Evolutionary conservation across 176 grass and related monocot genomes (phyloP), one percentile per base, ranked within the genome.

Genomic region (Urochloa ruziziensis): DNA sequence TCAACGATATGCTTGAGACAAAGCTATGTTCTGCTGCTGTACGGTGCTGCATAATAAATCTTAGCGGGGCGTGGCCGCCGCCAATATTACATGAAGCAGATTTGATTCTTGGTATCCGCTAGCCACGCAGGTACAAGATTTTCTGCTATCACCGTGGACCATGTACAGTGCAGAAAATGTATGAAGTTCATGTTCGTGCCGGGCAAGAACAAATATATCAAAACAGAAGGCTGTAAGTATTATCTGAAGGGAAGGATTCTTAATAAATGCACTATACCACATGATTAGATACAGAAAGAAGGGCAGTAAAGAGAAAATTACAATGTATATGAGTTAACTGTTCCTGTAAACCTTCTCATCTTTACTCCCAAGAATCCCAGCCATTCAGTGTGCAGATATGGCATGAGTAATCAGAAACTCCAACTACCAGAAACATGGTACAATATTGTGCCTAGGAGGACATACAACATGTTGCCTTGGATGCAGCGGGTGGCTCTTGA

Each of bases 401-500:
- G 11, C 35, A 48, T 6, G 27, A 16, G 34, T 67, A 46, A 40
- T 67, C 47, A 29, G 58, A 39, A 80, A 84, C 18, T 34, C 5
- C 7, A 6, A 44, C 15, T 17, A 43, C 78, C 59, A 87, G 16
- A 57, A 57, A 67, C 60, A 62, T 7, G 46, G 57, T 89, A 49
- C 17, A 3, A 39, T 34, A 24, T 21, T 51, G 56, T 67, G 63
- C 74, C 74, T 92, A 85, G 15, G 86, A 92, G 47, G 86, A 88
- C 85, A 85, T 83, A 86, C 90, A 92, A 80, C 90, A 92, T 73
- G 74, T 7, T 0, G 79, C 73, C 62, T 92, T 89, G 36, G 83
- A 52, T 79, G 78, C 12, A 75, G 59, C 2, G 14, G 66, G 23
- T 44, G 60, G 33, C 83, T 89, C 79, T 44, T 89, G 83, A 86